Evolutionary conservation across 768 basidiomycete species (phyloP), one percentile per base, ranked within the genome.

Genomic region (Tulasnella sp.): DNA sequence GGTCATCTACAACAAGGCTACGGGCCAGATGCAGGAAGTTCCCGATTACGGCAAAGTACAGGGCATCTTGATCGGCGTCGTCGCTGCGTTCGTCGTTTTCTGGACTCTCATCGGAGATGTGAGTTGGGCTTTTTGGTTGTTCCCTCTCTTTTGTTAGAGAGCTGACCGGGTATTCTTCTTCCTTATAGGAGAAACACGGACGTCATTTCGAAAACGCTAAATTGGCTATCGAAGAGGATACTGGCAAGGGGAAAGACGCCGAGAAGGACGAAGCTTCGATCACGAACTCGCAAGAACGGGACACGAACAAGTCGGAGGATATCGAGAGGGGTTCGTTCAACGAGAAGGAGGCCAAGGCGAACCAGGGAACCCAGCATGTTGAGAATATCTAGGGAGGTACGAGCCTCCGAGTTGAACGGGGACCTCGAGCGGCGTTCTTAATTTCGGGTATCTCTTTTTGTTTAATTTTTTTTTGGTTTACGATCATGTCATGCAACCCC

Each of bases 171-270:
- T n/a, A n/a, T n/a, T n/a, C n/a, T n/a, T n/a, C n/a, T n/a, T n/a
- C n/a, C n/a, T 38, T 46, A 38, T 42, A 76, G 75, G 76, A 77
- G 83, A 91, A 93, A 80, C 93, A 93, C 82, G 90, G 91, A 12
- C 87, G 90, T 14, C 94, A 93, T 85, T 98, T 97, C 83, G 96
- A 98, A 87, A 89, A 92, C 81, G 89, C 91, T 83, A 92, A 92
- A 85, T 84, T 91, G 2, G 95, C 94, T 0, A 93, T 93, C 85
- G 93, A 96, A 83, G 88, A 91, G 80, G 94, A 94, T 78, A 93
- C 84, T 0, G 89, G 89, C 40, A 87, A 84, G 8, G 62, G 24
- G 9, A 27, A 68, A n/a, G 34, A 16, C 62, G n/a, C n/a, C n/a
- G 62, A 68, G 62, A 34, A 34, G 14, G 62, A 34, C 27, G 62